Percentiles rank a stretch among this genome's conserved stretches.
These are phyloP conservation scores for Vanderwaltozyma polyspora DNA, from an alignment of 805 yeast genomes.

Conservation along the genomic window DNA sequence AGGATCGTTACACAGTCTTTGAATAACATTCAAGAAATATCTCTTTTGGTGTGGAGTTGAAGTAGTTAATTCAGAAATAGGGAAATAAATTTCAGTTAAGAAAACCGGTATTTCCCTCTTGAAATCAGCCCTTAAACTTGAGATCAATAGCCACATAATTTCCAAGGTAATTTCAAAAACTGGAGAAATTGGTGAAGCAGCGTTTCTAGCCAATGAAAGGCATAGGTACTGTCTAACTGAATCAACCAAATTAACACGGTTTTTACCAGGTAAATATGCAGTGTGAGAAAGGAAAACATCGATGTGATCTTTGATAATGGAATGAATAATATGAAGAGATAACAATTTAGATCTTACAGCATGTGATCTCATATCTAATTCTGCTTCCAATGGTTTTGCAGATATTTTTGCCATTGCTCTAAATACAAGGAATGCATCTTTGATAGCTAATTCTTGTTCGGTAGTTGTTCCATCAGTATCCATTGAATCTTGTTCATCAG, in stretches of 20 bases:
- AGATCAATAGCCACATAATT: constrained; percentile 81
- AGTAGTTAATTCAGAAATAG: constrained; percentile 83
- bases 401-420: constrained; percentile 93
- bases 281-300: constrained; percentile 59
- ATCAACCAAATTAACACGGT: constrained; percentile 54
- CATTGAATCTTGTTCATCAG: constrained; percentile 8
- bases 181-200: constrained; percentile 83
- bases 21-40: constrained; percentile 70
- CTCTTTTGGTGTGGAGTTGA: constrained; percentile 90
- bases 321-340: constrained; percentile 78
- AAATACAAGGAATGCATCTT: constrained; percentile 86
- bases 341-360: constrained; percentile 84
- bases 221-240: constrained; percentile 80
- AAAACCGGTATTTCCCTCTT: constrained; percentile 91
- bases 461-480: constrained; percentile 7
- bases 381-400: constrained; percentile 69
- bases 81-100: constrained; percentile 85
- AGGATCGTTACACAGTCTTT: constrained; percentile 78
- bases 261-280: constrained; percentile 43
- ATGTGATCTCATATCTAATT: constrained; percentile 79
- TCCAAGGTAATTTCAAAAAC: constrained; percentile 87
- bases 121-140: constrained; percentile 76
- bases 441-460: constrained; percentile 56
- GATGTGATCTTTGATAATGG: constrained; percentile 74
- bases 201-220: constrained; percentile 75